These are phyloP conservation scores for Sphaerulina populicola DNA, from an alignment of 2,329 filamentous ascomycete species.

Conservation along the genomic window DNA sequence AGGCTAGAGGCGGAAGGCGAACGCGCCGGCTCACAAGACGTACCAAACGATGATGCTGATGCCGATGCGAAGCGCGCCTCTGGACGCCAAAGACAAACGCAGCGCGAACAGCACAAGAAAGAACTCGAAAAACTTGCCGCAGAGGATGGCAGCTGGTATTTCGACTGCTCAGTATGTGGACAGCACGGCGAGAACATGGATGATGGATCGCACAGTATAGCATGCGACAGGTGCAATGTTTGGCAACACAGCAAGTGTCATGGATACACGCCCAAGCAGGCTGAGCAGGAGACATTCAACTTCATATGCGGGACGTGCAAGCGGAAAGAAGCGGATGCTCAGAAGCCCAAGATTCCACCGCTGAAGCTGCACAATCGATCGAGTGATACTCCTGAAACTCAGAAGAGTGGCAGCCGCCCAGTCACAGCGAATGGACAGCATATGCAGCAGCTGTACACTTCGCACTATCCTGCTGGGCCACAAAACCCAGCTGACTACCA, in stretches of 20 bases:
- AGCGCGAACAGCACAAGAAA: slow-evolving; percentile 71
- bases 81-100: slow-evolving; percentile 69
- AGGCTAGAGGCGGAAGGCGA: slow-evolving; percentile 56
- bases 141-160: slow-evolving; percentile 79
- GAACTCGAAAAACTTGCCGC: slow-evolving; percentile 62
- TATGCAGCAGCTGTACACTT: slow-evolving; percentile 14
- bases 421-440: slow-evolving; percentile 17
- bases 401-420: slow-evolving; percentile 18
- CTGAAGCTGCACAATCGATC: slow-evolving; percentile 46
- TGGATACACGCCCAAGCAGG: slow-evolving; percentile 66
- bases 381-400: slow-evolving; percentile 23
- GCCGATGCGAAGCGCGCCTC: slow-evolving; percentile 51
- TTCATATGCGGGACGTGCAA: slow-evolving; percentile 77
- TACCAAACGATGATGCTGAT: slow-evolving; percentile 51
- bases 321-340: slow-evolving; percentile 55
- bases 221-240: slow-evolving; percentile 86
- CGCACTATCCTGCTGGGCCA: neutral
- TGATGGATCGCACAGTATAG: slow-evolving; percentile 86
- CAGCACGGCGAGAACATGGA: slow-evolving; percentile 80
- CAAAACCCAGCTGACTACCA: slow-evolving; percentile 36
- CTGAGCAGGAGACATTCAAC: slow-evolving; percentile 76
- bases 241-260: slow-evolving; percentile 97
- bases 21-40: slow-evolving; percentile 25
- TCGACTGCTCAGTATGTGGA: slow-evolving; percentile 84
- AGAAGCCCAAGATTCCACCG: slow-evolving; percentile 53